Conservation (phyloP, 805 yeast species). For the Starmerella tilneyi region DNA sequence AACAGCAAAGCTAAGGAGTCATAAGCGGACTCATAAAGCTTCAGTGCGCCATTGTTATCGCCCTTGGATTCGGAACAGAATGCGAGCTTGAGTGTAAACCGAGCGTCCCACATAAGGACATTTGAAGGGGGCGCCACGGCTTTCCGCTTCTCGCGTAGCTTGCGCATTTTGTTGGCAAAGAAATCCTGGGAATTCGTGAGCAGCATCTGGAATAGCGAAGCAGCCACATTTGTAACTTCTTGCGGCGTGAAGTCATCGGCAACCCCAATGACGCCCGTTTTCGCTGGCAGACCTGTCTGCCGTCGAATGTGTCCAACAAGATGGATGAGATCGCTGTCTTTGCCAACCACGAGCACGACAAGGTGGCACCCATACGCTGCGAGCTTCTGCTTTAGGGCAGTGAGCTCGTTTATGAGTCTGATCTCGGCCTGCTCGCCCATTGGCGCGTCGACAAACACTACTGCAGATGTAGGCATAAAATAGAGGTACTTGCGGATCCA, state of each 20-base stretch:
- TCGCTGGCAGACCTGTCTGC: constrained; percentile 37
- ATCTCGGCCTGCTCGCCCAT: constrained; percentile 25
- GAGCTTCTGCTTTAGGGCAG: constrained; percentile 28
- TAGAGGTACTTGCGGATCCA: constrained; percentile 48
- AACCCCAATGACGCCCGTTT: constrained; percentile 38
- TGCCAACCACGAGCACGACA: constrained; percentile 32
- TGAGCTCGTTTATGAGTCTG: constrained; percentile 26
- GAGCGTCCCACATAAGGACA: constrained; percentile 38
- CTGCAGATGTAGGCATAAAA: constrained; percentile 40
- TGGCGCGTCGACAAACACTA: constrained; percentile 37
- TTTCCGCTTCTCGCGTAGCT: constrained; percentile 22
- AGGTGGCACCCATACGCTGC: constrained; percentile 30
- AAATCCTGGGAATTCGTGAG: constrained; percentile 39
- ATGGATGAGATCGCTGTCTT: constrained; percentile 27
- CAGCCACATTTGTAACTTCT: constrained; percentile 36
- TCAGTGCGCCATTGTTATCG: constrained; percentile 41
- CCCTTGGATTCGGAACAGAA: constrained; percentile 42
- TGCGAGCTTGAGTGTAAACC: constrained; percentile 46
- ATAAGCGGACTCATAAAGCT: constrained; percentile 44
- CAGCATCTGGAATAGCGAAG: constrained; percentile 33
- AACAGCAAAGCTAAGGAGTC: constrained; percentile 40
- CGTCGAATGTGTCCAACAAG: constrained; percentile 33
- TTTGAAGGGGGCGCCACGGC: constrained; percentile 20
- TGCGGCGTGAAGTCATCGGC: constrained; percentile 34
- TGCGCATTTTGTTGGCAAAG: constrained; percentile 26